A percentile compares a stretch with the other conserved stretches of the same genome.
Conservation (phyloP, 805 yeast genomes). For the Wickerhamomyces pijperi region DNA sequence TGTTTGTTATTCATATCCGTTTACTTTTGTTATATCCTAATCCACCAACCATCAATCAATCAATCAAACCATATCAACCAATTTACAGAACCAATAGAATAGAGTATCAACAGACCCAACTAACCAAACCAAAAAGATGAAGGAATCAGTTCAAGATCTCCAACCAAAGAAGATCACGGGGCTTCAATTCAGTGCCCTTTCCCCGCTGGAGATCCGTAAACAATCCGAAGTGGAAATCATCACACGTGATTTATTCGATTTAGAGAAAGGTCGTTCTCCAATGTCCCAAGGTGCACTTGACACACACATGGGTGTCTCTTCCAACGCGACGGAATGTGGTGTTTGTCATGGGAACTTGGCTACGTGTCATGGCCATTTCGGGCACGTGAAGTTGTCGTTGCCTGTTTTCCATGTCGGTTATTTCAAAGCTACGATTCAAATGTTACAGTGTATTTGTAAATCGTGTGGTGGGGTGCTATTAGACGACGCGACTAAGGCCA, state of each 20-base stretch:
- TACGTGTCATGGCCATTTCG: slow-evolving; percentile 97
- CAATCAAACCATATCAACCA: too few relatives aligned
- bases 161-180: slow-evolving; percentile 89
- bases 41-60: too few relatives aligned
- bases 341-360: slow-evolving; percentile 91
- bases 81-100: too few relatives aligned
- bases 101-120: background rate
- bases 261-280: slow-evolving; percentile 82
- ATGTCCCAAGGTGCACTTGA: slow-evolving; percentile 83
- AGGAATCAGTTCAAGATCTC: slow-evolving; percentile 44
- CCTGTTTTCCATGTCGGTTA: slow-evolving; percentile 98
- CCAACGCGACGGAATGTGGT: slow-evolving; percentile 72
- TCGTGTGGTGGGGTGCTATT: slow-evolving; percentile 71
- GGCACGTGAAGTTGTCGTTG: slow-evolving; percentile 82
- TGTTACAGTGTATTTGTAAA: slow-evolving; percentile 86
- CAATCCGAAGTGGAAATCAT: slow-evolving; percentile 92
- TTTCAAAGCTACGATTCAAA: slow-evolving; percentile 81
- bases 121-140: slow-evolving; percentile 10
- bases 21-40: too few relatives aligned
- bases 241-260: slow-evolving; percentile 83
- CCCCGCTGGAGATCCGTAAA: slow-evolving; percentile 81
- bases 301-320: slow-evolving; percentile 86
- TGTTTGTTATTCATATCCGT: too few relatives aligned
- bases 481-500: slow-evolving; percentile 60
- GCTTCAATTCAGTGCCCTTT: slow-evolving; percentile 84